Percentiles rank a stretch among this genome's conserved stretches.
phyloP scores from a whole-genome alignment of 2,329 filamentous ascomycete species.

The Microascus cirrosus region DNA sequence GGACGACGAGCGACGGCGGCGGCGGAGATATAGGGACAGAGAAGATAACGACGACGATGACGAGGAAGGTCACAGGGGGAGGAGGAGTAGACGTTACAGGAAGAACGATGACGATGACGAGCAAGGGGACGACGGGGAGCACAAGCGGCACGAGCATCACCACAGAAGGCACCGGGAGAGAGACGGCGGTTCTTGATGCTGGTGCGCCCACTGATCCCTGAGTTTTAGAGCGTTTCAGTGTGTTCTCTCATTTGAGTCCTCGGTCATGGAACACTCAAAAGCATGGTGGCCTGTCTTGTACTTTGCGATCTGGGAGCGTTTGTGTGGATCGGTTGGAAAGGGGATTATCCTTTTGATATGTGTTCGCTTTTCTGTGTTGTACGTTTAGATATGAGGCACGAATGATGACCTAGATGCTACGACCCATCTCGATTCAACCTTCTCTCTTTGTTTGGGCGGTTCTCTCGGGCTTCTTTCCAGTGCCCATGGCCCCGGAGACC shows the following conservation, averaged over 20 bases:
- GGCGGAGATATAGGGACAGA: conserved; percentile 13
- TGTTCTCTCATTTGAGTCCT: not conserved
- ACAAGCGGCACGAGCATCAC: conserved; percentile 14
- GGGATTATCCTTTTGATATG: not conserved
- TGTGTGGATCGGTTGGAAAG: not conserved
- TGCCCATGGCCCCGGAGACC: not conserved
- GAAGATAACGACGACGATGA: conserved; percentile 15
- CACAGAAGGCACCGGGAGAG: conserved; percentile 12
- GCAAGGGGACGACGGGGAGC: conserved; percentile 14
- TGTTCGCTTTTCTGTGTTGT: not conserved
- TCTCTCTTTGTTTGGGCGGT: not conserved
- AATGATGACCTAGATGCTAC: not conserved
- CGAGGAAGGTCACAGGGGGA: conserved; percentile 14
- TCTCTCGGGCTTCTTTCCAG: not conserved
- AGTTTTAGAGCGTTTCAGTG: not conserved
- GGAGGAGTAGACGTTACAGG: conserved; percentile 17
- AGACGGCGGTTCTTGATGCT: not conserved
- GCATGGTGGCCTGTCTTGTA: not conserved
- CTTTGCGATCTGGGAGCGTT: not conserved
- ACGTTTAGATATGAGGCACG: not conserved
- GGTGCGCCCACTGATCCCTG: not conserved
- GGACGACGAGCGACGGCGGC: conserved; percentile 19
- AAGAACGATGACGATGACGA: conserved; percentile 18
- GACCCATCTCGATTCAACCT: not conserved
- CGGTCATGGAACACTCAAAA: not conserved